Evolutionary conservation across 331 rosid genomes (phyloP), one percentile per base, ranked within the genome.

Genomic region (Cucumis variabilis): DNA sequence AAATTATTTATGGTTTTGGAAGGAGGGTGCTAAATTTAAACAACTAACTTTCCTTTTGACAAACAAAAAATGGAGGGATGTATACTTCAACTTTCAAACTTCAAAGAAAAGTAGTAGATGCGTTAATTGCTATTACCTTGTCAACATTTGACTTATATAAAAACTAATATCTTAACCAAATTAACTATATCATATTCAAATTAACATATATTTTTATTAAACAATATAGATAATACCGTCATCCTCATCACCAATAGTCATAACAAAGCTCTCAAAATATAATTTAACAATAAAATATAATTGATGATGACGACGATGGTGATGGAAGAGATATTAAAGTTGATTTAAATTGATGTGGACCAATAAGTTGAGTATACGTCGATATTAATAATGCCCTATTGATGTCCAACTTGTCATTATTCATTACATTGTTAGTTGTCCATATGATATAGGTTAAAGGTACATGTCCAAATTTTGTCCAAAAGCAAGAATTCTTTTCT

Each of bases 401-500:
- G 65, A 58, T 19, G 11, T 27, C 17, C 58, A 75, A 75, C 33
- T 75, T 73, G 79, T 28, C 11, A 15, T 17, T 13, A 25, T 23
- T 25, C 60, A 50, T 48, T 14, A 24, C 83, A 75, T 78, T 78
- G 65, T 77, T 50, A n/a, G 41, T 78, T 78, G 66, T 23, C 66
- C 82, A 41, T 44, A 75, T 33, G 80, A 74, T 37, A 41, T 23
- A 46, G 58, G n/a, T 28, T 41, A 75, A 75, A 46, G 60, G 60
- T 20, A n/a, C 62, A 75, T 75, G 25, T 75, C 60, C 28, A 75
- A 75, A 19, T 75, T 21, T 41, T 72, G 44, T 16, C 2, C 15
- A 21, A 33, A 33, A 17, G 9, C 14, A n/a, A n/a, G 24, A 72
- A 1, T 72, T 16, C 0, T 75, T 75, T 75, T 75, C 58, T 75